Conservation (phyloP, 192 early-diverging fungal genomes). For the Spizellomyces sp. region DNA sequence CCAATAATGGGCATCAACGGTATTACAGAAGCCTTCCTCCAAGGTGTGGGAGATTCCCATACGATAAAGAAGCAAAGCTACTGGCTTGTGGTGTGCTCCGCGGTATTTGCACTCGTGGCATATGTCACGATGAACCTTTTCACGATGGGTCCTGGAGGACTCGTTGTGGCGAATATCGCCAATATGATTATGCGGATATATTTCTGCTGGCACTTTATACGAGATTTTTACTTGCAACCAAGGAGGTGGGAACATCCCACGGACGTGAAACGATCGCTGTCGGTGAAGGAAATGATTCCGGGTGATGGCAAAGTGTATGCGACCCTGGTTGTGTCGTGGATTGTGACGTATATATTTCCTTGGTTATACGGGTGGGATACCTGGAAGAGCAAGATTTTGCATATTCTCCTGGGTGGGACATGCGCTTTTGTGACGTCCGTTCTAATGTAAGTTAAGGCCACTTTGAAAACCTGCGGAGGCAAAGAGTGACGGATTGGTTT, state of each 20-base stretch:
- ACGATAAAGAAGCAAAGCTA: constrained; percentile 64
- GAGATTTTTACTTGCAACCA: constrained; percentile 50
- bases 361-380: not conserved
- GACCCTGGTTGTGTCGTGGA: not conserved
- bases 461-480: too few relatives aligned
- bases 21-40: constrained; percentile 90
- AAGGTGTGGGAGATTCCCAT: constrained; percentile 73
- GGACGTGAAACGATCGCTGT: not conserved
- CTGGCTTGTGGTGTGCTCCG: constrained; percentile 78
- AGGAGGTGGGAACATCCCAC: not conserved
- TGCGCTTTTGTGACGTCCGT: not conserved
- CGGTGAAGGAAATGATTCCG: not conserved
- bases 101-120: constrained; percentile 64
- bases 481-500: not conserved
- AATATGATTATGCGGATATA: constrained; percentile 79
- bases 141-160: constrained; percentile 68
- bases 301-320: not conserved
- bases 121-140: constrained; percentile 62
- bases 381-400: not conserved
- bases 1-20: constrained; percentile 96
- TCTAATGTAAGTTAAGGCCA: not conserved
- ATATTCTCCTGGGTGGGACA: not conserved
- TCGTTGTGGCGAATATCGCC: constrained; percentile 84
- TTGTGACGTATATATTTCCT: not conserved
- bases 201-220: constrained; percentile 68